These are phyloP conservation scores for Geotrichum citri-aurantii DNA, from an alignment of 1,139 yeast genomes.

Conservation along the genomic window DNA sequence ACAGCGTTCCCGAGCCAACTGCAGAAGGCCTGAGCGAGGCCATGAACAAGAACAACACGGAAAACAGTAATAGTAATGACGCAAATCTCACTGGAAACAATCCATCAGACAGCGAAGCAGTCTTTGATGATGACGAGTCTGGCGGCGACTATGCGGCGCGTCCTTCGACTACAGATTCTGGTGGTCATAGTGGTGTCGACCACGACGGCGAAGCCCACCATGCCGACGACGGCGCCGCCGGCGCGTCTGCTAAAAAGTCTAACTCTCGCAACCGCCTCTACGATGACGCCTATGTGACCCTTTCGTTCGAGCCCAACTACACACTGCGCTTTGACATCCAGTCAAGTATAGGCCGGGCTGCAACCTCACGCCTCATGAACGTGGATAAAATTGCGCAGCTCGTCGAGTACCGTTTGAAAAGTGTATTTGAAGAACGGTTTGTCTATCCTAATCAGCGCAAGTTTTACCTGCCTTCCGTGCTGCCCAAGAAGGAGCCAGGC, in stretches of 20 bases:
- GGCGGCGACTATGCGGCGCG: background rate
- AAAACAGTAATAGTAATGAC: background rate
- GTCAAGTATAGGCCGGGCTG: slow-evolving; percentile 62
- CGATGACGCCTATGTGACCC: slow-evolving; percentile 61
- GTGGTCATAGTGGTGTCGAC: background rate
- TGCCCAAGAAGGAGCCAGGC: slow-evolving; percentile 49
- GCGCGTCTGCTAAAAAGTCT: slow-evolving; percentile 13
- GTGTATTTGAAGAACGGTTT: slow-evolving; percentile 89
- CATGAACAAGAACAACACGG: background rate
- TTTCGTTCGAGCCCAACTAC: slow-evolving; percentile 88
- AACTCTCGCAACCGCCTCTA: background rate
- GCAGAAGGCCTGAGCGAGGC: background rate
- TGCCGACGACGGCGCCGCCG: slow-evolving; percentile 16
- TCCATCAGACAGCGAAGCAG: slow-evolving; percentile 11
- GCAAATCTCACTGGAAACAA: background rate
- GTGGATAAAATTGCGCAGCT: slow-evolving; percentile 86
- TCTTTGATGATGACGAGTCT: background rate
- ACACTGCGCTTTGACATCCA: slow-evolving; percentile 78
- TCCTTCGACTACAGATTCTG: background rate
- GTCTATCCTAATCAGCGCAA: slow-evolving; percentile 91
- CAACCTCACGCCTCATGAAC: slow-evolving; percentile 79
- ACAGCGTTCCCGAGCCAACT: background rate
- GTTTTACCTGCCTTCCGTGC: slow-evolving; percentile 73
- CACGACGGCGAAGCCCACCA: slow-evolving; percentile 12
- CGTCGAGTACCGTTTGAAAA: slow-evolving; percentile 72